Evolutionary conservation across 768 basidiomycete species (phyloP), one percentile per base, ranked within the genome.

Genomic region (Amanita polypyramis): DNA sequence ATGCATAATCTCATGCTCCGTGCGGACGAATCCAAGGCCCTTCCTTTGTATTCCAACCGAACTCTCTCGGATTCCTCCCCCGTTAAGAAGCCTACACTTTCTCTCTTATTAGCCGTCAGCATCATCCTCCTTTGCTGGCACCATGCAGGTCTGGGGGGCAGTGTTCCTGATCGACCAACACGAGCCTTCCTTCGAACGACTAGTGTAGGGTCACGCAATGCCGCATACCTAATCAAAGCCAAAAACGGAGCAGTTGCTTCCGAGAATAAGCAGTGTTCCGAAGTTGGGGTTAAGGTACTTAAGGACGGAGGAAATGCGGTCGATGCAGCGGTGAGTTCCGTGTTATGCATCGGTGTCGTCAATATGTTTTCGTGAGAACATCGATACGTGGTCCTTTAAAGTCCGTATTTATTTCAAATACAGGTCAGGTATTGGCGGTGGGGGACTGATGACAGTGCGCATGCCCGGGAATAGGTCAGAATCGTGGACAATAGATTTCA

Each of bases 301-400:
- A 81, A 79, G 65, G 75, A 79, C 6, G 93, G 92, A 21, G 95
- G 95, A 14, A 94, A 87, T 57, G 93, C 94, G 0, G 79, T 95
- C 12, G 95, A 98, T 54, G 83, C 95, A 0, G 85, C 80, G 0
- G 79, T 97, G 46, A 77, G 80, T 17, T 74, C 86, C 0, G 79
- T 83, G 0, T 69, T 97, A 20, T 97, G 95, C 60, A 68, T 69
- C 29, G 85, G 87, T 4, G 82, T 88, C 2, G 78, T 91, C 43
- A 93, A 92, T 62, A 90, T 90, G 81, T 96, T 93, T 61, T 89
- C 88, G 74, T 92, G 58, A 60, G 79, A 73, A 37, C 15, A 20
- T 20, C 29, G 20, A 32, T 50, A 17, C 10, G 55, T 52, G 32
- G 14, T 36, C 30, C 17, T 17, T 4, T 12, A 15, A 27, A 17